A percentile compares a stretch with the other conserved stretches of the same genome.
phyloP scores from a whole-genome alignment of 1,284 basidiomycete species.

The Leccinum cinnamomeum region DNA sequence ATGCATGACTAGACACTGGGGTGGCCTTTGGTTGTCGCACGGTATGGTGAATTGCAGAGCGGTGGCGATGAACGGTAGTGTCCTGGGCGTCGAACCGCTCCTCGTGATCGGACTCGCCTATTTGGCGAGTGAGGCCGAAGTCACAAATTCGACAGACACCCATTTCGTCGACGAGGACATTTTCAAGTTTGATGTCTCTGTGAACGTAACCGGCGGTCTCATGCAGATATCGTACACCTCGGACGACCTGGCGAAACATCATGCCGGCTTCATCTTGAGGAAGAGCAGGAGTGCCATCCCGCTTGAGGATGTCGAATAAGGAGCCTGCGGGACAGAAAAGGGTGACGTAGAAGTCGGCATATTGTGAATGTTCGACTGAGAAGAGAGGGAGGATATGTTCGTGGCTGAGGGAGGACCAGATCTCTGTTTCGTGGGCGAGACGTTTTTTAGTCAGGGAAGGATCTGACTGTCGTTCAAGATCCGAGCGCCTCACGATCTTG shows the following conservation, averaged over 20 bases:
- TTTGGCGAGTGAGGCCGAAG: conserved; percentile 76
- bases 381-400: conserved; percentile 84
- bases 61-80: conserved; percentile 27
- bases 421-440: conserved; percentile 72
- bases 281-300: conserved; percentile 63
- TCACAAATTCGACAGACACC: conserved; percentile 81
- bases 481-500: conserved; percentile 72
- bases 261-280: conserved; percentile 79
- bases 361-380: conserved; percentile 59
- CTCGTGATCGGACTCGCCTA: conserved; percentile 52
- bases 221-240: conserved; percentile 86
- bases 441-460: conserved; percentile 50
- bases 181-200: conserved; percentile 95
- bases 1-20: conserved; percentile 32
- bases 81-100: conserved; percentile 34
- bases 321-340: conserved; percentile 84
- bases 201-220: conserved; percentile 78
- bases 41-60: conserved; percentile 31
- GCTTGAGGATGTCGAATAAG: conserved; percentile 80
- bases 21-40: conserved; percentile 18
- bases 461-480: conserved; percentile 51
- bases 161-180: conserved; percentile 87
- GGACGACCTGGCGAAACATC: conserved; percentile 89
- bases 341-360: conserved; percentile 83
- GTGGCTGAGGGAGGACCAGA: conserved; percentile 80